These are phyloP conservation scores for Saccharomycopsis amapae DNA, from an alignment of 805 yeast species.

Conservation along the genomic window DNA sequence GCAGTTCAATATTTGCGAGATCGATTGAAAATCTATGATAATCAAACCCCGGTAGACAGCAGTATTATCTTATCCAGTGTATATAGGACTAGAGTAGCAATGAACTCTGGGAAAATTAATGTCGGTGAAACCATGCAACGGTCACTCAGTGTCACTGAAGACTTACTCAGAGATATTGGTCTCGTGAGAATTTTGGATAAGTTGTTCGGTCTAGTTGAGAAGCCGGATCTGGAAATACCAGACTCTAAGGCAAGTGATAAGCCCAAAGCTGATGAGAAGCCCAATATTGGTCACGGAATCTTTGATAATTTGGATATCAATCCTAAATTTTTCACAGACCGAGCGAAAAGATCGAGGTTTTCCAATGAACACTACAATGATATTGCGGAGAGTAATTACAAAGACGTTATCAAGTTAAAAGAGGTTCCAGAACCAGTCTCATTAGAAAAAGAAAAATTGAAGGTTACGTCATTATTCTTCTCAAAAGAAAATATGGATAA, in stretches of 20 bases:
- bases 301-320: slow-evolving; percentile 10
- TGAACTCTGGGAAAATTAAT: slow-evolving; percentile 22
- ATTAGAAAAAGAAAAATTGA: too few species aligned
- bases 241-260: neutral
- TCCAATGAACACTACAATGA: neutral
- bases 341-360: slow-evolving; percentile 3
- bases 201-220: slow-evolving; percentile 1
- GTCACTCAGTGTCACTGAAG: slow-evolving; percentile 37
- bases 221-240: neutral
- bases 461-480: slow-evolving; percentile 1
- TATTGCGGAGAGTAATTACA: neutral
- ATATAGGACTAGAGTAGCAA: slow-evolving; percentile 23
- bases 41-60: slow-evolving; percentile 21
- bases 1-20: neutral
- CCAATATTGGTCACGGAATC: too few species aligned
- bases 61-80: slow-evolving; percentile 23
- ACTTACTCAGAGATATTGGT: slow-evolving; percentile 37
- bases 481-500: neutral
- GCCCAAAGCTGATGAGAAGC: too few species aligned
- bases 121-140: slow-evolving; percentile 38
- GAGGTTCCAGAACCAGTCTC: slow-evolving; percentile 5
- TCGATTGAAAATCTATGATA: slow-evolving; percentile 4
- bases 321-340: slow-evolving; percentile 6
- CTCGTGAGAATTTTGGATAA: slow-evolving; percentile 27
- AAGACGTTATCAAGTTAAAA: slow-evolving; percentile 3